Conservation (phyloP, 129 eudicot genomes). For the Kitagawia praeruptora region DNA sequence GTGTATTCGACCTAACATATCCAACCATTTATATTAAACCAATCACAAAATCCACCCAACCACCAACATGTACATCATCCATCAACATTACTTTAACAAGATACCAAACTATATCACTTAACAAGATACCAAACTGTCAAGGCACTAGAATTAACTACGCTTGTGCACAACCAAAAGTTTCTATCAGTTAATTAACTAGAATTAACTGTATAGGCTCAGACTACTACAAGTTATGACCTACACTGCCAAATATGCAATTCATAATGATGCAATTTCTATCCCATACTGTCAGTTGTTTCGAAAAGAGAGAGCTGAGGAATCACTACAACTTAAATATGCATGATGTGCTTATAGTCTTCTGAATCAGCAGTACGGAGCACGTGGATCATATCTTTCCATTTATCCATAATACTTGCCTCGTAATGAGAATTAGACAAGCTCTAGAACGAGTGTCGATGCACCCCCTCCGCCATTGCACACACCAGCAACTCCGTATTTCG, state of each 20-base stretch:
- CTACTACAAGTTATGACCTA: neutral
- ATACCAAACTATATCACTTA: no score
- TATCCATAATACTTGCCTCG: neutral
- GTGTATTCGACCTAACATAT: no score
- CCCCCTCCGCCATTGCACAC: constrained; percentile 99
- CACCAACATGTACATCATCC: no score
- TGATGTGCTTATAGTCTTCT: neutral
- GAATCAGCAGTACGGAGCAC: neutral
- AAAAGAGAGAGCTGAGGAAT: neutral
- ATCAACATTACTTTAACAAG: no score
- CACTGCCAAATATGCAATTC: neutral
- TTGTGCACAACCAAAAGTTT: no score
- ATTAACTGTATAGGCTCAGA: neutral
- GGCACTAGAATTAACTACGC: no score
- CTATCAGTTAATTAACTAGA: no score
- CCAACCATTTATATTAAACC: no score
- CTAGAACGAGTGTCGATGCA: constrained; percentile 88
- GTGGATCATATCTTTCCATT: neutral
- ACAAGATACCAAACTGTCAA: no score
- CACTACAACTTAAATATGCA: neutral
- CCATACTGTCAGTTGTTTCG: neutral
- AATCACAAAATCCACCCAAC: no score
- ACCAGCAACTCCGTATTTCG: constrained; percentile 86
- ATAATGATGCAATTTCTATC: neutral
- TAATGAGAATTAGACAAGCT: constrained; percentile 44